phyloP scores from a whole-genome alignment of 2,329 filamentous ascomycete species.

The Ascochyta fabae region DNA sequence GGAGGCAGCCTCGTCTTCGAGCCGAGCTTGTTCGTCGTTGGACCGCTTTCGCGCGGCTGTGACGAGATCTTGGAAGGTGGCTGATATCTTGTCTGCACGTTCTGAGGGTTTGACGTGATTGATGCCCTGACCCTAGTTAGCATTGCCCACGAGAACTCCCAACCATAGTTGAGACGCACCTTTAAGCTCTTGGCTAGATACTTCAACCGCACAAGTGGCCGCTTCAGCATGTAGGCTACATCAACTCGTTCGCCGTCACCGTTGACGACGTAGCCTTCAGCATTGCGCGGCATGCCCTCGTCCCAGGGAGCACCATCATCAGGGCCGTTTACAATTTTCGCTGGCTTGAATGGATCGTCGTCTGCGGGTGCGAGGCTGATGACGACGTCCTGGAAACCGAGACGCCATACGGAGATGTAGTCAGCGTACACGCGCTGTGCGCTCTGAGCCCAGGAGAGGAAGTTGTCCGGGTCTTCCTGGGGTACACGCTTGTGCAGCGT shows the following conservation, averaged over 20 bases:
- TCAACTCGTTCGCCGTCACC: conserved; percentile 88
- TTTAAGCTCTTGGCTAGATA: conserved; percentile 85
- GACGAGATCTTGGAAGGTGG: conserved; percentile 74
- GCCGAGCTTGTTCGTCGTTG: conserved; percentile 73
- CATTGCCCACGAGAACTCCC: background rate
- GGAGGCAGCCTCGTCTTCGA: conserved; percentile 85
- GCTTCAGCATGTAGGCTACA: conserved; percentile 89
- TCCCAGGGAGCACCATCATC: conserved; percentile 58
- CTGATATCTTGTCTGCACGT: conserved; percentile 65
- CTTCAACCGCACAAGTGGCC: conserved; percentile 86
- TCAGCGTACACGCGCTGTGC: conserved; percentile 80
- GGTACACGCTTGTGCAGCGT: conserved; percentile 82
- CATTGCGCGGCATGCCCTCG: conserved; percentile 62
- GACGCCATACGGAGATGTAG: conserved; percentile 86
- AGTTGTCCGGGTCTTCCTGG: conserved; percentile 70
- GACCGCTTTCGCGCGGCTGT: conserved; percentile 75
- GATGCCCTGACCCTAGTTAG: conserved; percentile 59
- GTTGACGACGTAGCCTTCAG: conserved; percentile 68
- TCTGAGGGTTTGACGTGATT: conserved; percentile 62
- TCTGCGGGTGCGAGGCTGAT: conserved; percentile 86
- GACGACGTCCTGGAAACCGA: conserved; percentile 93
- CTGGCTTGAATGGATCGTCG: conserved; percentile 62
- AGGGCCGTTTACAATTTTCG: conserved; percentile 52
- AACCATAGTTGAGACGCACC: conserved; percentile 50
- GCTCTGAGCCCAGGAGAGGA: conserved; percentile 82